Evolutionary conservation across 371 early-diverging fungal species (phyloP).

Genomic region (Actinomucor elegans): DNA sequence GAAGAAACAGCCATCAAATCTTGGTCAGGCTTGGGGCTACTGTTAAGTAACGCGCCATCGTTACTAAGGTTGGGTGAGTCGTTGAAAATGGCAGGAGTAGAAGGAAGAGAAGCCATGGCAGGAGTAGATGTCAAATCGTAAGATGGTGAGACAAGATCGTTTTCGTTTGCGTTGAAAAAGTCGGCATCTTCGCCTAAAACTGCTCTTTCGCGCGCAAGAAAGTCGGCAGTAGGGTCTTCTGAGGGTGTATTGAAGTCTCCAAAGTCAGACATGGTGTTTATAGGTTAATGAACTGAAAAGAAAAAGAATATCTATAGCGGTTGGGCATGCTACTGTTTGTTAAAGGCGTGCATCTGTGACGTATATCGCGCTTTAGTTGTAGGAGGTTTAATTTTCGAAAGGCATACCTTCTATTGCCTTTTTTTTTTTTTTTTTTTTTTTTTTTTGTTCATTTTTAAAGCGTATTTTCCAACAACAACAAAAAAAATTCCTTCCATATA

Average conservation of each 20-base stretch:
- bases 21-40: conserved; percentile 5
- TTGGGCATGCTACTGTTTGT: too few relatives aligned
- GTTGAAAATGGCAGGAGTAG: conserved; percentile 7
- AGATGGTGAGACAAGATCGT: conserved; percentile 17
- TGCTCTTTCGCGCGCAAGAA: conserved; percentile 90
- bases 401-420: too few relatives aligned
- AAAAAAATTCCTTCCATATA: too few relatives aligned
- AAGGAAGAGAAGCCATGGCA: conserved; percentile 4
- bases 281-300: not conserved
- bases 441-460: too few relatives aligned
- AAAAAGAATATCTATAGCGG: too few relatives aligned
- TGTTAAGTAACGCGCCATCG: conserved; percentile 1
- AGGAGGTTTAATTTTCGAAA: too few relatives aligned
- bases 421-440: too few relatives aligned
- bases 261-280: conserved; percentile 52
- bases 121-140: conserved; percentile 27
- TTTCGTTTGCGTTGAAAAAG: conserved; percentile 42
- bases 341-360: too few relatives aligned
- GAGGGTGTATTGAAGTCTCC: conserved; percentile 52
- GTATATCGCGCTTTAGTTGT: too few relatives aligned
- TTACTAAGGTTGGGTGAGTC: not conserved
- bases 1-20: conserved; percentile 8
- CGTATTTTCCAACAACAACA: too few relatives aligned
- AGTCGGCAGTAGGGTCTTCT: conserved; percentile 86
- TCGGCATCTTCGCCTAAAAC: conserved; percentile 81